Evolutionary conservation across 1,139 yeast species (phyloP), one percentile per base, ranked within the genome.

Genomic region (Taphrina populina): DNA sequence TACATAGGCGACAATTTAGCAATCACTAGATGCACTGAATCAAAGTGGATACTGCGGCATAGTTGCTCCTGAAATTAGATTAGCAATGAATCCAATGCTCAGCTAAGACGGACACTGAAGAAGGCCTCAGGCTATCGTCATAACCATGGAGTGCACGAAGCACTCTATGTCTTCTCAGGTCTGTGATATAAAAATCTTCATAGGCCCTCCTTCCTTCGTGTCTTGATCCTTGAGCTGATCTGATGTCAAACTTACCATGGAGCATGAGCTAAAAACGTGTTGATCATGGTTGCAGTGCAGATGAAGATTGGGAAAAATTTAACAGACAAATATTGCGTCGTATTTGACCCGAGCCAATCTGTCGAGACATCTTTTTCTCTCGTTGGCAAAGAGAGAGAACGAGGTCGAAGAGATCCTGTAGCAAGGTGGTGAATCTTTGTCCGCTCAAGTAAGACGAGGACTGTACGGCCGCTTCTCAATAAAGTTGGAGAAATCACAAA

Each of bases 121-220:
- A 13, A 39, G 4, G 54, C 33, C 54, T 49, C 54, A 49, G 54
- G 44, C 39, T 49, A 49, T 49, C 54, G 54, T 49, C 33, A 32
- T 49, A 40, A 49, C 44, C 54, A 49, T 49, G 26, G 39, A 24
- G 26, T 15, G 34, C 46, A 24, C 13, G 30, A 23, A 39, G 46
- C 32, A 37, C 19, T 21, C 46, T 21, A 20, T 33, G 46, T 49
- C 54, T 49, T 40, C 54, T 49, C 54, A 49, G 54, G 54, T 49
- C 54, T 49, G 54, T 49, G 54, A 49, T 49, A 39, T 37, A 37
- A 39, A 39, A 37, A 49, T 49, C 43, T 20, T 49, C 54, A 49
- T 32, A 32, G 54, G 33, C 54, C n/a, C 11, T 33, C 23, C 8
- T 10, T n/a, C 6, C n/a, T n/a, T 15, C 15, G 13, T 21, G 2